A percentile compares a stretch with the other conserved stretches of the same genome.
phyloP scores from a whole-genome alignment of 2,329 filamentous ascomycete species.

The Ophiostoma triangulosporum region DNA sequence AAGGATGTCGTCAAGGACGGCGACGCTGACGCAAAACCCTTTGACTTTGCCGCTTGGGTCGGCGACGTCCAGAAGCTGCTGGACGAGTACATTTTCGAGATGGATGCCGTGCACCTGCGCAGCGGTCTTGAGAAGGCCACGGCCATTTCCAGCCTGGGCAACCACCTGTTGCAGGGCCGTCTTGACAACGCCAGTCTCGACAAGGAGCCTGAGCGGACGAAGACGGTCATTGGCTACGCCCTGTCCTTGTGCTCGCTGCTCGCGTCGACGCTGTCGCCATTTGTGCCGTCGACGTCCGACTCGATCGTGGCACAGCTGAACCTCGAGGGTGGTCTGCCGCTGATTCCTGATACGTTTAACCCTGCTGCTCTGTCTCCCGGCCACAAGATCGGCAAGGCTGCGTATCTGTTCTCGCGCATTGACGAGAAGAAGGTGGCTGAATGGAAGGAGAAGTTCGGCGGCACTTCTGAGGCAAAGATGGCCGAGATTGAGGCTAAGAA shows the following conservation, averaged over 20 bases:
- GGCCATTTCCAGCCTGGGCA: constrained; percentile 46
- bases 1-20: not conserved
- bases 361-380: constrained; percentile 50
- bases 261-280: constrained; percentile 65
- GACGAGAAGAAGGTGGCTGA: constrained; percentile 58
- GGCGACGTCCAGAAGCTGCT: constrained; percentile 53
- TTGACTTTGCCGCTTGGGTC: constrained; percentile 39
- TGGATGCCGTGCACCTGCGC: constrained; percentile 60
- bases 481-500: constrained; percentile 20
- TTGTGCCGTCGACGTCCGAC: constrained; percentile 66
- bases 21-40: constrained; percentile 25
- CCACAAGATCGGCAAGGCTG: constrained; percentile 57
- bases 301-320: constrained; percentile 64
- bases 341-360: constrained; percentile 54
- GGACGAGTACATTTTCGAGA: constrained; percentile 50
- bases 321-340: constrained; percentile 29
- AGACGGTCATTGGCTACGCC: constrained; percentile 57
- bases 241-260: constrained; percentile 75
- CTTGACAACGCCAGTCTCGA: constrained; percentile 31
- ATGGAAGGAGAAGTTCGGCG: constrained; percentile 53
- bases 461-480: constrained; percentile 17
- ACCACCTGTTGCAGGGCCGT: constrained; percentile 34
- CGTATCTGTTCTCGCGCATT: constrained; percentile 51
- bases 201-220: constrained; percentile 40
- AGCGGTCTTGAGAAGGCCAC: constrained; percentile 51